Conservation (phyloP, 2,329 filamentous ascomycete genomes). For the Fusarium palustre region DNA sequence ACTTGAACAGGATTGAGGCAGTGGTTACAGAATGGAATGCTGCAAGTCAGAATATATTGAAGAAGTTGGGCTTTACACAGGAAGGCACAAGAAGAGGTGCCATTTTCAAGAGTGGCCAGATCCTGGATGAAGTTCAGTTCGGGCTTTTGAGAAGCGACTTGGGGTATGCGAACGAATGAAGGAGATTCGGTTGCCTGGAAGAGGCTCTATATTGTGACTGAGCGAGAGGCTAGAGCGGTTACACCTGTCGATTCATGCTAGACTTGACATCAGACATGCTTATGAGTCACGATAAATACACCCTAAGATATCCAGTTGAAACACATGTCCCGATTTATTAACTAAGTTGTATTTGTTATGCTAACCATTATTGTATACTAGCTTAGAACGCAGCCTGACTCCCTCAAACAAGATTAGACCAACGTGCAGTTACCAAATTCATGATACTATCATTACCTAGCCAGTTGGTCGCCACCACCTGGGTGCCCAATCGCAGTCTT, state of each 20-base stretch:
- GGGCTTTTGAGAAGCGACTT: constrained; percentile 56
- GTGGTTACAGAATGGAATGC: constrained; percentile 53
- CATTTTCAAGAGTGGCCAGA: constrained; percentile 56
- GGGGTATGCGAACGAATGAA: neutral
- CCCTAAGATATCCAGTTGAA: neutral
- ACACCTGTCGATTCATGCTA: neutral
- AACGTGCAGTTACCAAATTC: neutral
- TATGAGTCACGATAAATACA: neutral
- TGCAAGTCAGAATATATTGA: constrained; percentile 58
- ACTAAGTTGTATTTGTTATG: constrained; percentile 22
- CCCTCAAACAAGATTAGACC: neutral
- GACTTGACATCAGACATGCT: too few relatives aligned
- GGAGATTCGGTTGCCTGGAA: neutral
- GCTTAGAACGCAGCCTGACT: neutral
- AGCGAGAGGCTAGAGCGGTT: neutral
- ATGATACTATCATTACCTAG: neutral
- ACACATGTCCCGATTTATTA: neutral
- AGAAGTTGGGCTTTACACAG: constrained; percentile 56
- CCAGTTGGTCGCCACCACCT: neutral
- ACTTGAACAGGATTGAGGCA: constrained; percentile 58
- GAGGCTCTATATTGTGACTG: neutral
- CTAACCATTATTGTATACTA: constrained; percentile 13
- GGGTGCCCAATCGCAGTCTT: neutral
- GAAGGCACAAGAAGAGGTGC: constrained; percentile 60
- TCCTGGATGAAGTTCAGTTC: constrained; percentile 54